phyloP scores from a whole-genome alignment of 192 early-diverging fungal genomes.

The Coemansia sp. region DNA sequence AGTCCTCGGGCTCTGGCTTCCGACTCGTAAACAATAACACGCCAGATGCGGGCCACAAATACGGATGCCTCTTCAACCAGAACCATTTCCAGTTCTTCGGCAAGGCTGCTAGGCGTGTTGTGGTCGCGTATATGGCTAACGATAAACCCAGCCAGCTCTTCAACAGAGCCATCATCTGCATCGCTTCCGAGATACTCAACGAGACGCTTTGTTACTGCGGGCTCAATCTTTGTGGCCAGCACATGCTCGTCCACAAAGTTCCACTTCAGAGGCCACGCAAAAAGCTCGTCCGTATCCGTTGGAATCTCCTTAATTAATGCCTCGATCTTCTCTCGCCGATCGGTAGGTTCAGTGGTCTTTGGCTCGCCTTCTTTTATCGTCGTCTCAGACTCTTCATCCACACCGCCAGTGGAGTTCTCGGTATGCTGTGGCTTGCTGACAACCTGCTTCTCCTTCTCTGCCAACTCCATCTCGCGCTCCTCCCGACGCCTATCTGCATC shows the following conservation, averaged over 20 bases:
- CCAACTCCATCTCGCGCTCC: constrained; percentile 35
- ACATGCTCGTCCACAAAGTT: constrained; percentile 44
- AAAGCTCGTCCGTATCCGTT: constrained; percentile 19
- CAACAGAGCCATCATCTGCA: constrained; percentile 59
- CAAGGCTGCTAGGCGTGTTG: constrained; percentile 66
- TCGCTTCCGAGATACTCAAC: constrained; percentile 73
- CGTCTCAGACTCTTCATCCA: not conserved
- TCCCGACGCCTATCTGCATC: constrained; percentile 62
- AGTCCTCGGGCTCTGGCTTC: constrained; percentile 16
- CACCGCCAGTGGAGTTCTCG: constrained; percentile 23
- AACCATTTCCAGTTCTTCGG: constrained; percentile 76
- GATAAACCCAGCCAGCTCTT: constrained; percentile 80
- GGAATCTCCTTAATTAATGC: constrained; percentile 24
- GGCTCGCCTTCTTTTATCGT: constrained; percentile 7
- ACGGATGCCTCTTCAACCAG: constrained; percentile 85
- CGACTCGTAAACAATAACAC: constrained; percentile 39
- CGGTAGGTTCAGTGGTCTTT: not conserved
- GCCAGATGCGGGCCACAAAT: constrained; percentile 90
- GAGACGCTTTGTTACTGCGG: constrained; percentile 80
- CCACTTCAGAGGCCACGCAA: constrained; percentile 41
- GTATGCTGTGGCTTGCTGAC: not conserved
- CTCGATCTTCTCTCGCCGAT: constrained; percentile 8
- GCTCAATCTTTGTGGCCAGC: constrained; percentile 66
- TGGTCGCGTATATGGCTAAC: constrained; percentile 67
- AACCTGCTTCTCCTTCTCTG: not conserved